Base-by-base conservation (phyloP, 768 basidiomycete species). In the Boletus rubroflammeus region DNA sequence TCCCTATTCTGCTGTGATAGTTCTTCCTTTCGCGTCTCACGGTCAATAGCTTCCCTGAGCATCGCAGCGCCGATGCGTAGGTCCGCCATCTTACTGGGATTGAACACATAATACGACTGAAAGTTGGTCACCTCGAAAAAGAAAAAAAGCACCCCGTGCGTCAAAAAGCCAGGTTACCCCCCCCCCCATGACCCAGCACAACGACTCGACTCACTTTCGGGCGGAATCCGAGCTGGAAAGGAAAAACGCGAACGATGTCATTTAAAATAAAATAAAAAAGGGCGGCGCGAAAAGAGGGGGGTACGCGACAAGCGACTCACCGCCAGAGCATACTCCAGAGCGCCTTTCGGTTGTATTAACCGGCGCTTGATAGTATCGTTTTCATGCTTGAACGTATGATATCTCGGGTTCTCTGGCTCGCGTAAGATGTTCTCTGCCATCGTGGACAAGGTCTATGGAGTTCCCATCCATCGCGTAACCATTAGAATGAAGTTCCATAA, bases 301-400 rank as follows among this genome's bases (percentile, higher is more conserved):
- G 10, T 29, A 10, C 6, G 29, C 10, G 35, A 35, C 14, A 10
- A 10, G n/a, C 9, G 36, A 38, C 47, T 44, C 41, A 59, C 90
- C 63, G 81, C 88, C 39, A 89, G 76, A 1, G 87, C 89, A 72
- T 88, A 93, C 67, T 93, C 90, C 36, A 93, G 72, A 0, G 87
- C 78, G 3, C 90, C 70, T 73, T 86, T 81, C 14, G 83, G 82
- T 38, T 90, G 80, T 15, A 93, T 78, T 29, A 93, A 66, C 56
- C 82, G 72, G 15, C 78, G 76, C 72, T 88, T 80, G 74, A 92
- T 87, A 21, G 73, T 73, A 31, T 65, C 68, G 61, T 93, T 93
- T 14, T 88, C 90, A 6, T 81, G 75, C 71, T 90, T 93, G 79
- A 93, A 90, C 59, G 76, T 76, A 55, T 80, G 80, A 59, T 76